These are phyloP conservation scores for Nectriaceae sp. DNA, from an alignment of 2,329 filamentous ascomycete species.

Conservation along the genomic window DNA sequence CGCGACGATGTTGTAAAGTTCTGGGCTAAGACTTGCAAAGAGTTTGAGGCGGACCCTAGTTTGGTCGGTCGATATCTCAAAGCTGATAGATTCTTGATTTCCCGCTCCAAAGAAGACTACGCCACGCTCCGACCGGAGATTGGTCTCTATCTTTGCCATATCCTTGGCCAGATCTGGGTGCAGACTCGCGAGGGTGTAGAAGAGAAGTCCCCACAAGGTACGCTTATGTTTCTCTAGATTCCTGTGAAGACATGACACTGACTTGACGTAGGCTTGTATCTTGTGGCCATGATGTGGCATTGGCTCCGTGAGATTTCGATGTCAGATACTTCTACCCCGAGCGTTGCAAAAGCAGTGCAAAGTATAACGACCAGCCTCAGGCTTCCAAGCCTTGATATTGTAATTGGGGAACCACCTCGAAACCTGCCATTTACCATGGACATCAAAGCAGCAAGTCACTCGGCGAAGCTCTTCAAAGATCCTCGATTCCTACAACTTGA, in stretches of 20 bases:
- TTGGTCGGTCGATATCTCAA: slow-evolving; percentile 49
- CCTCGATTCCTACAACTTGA: slow-evolving; percentile 59
- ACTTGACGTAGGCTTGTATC: slow-evolving; percentile 16
- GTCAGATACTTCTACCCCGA: slow-evolving; percentile 11
- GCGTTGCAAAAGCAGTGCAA: slow-evolving; percentile 12
- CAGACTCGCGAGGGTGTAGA: slow-evolving; percentile 1
- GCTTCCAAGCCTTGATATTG: slow-evolving; percentile 8
- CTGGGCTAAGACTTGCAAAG: slow-evolving; percentile 47
- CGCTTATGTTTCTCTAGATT: not conserved
- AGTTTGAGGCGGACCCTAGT: slow-evolving; percentile 47
- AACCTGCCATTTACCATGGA: slow-evolving; percentile 10
- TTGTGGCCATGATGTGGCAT: slow-evolving; percentile 27
- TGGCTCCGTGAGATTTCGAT: slow-evolving; percentile 20
- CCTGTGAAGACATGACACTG: not conserved
- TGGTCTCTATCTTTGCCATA: slow-evolving; percentile 37
- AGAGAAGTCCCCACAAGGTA: slow-evolving; percentile 1
- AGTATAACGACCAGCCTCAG: slow-evolving; percentile 9
- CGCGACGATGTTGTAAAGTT: slow-evolving; percentile 36
- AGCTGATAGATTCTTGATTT: slow-evolving; percentile 48
- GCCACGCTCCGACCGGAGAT: slow-evolving; percentile 34
- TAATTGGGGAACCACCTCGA: slow-evolving; percentile 1
- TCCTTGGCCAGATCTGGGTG: slow-evolving; percentile 26
- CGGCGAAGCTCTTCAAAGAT: slow-evolving; percentile 1
- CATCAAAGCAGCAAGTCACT: not conserved
- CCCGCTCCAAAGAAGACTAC: slow-evolving; percentile 37